These are phyloP conservation scores for Aspergillus amoenus DNA, from an alignment of 2,329 filamentous ascomycete genomes.

Conservation along the genomic window DNA sequence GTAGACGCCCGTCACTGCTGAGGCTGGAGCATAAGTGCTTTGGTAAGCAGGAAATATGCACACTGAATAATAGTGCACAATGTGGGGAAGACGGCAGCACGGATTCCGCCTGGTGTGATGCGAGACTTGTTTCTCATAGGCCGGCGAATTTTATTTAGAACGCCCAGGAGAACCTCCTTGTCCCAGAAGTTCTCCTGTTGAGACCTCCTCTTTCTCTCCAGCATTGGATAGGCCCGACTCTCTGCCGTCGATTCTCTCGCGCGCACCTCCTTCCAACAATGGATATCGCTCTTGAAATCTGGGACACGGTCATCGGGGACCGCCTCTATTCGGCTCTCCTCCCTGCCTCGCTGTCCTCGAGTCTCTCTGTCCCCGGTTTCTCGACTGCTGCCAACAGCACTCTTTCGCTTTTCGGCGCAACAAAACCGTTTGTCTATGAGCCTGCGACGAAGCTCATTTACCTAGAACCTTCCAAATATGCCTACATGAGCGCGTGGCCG, in stretches of 20 bases:
- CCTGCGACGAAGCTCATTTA: constrained; percentile 70
- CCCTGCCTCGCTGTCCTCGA: constrained; percentile 59
- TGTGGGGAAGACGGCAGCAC: constrained; percentile 20
- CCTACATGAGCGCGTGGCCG: constrained; percentile 74
- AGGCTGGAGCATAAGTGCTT: neutral
- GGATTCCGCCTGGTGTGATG: constrained; percentile 38
- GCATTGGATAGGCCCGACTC: neutral
- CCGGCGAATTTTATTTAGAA: constrained; percentile 9
- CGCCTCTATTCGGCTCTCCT: constrained; percentile 70
- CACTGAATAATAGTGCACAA: neutral
- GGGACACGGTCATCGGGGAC: constrained; percentile 81
- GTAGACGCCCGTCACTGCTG: neutral
- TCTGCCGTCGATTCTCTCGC: constrained; percentile 2
- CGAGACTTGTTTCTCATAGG: constrained; percentile 12
- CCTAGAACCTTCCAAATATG: constrained; percentile 69
- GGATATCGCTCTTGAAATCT: constrained; percentile 87
- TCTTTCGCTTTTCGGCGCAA: constrained; percentile 55
- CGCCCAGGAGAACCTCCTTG: neutral
- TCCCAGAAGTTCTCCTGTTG: neutral
- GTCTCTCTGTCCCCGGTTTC: constrained; percentile 53
- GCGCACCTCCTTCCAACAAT: constrained; percentile 49
- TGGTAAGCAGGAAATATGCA: neutral
- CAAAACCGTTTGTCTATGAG: constrained; percentile 55
- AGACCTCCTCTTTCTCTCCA: neutral
- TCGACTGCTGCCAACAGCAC: constrained; percentile 56